Percentiles rank a stretch among this genome's conserved stretches.
These are phyloP conservation scores for Schizophyllum amplum DNA, from an alignment of 1,284 basidiomycete species.

Conservation along the genomic window DNA sequence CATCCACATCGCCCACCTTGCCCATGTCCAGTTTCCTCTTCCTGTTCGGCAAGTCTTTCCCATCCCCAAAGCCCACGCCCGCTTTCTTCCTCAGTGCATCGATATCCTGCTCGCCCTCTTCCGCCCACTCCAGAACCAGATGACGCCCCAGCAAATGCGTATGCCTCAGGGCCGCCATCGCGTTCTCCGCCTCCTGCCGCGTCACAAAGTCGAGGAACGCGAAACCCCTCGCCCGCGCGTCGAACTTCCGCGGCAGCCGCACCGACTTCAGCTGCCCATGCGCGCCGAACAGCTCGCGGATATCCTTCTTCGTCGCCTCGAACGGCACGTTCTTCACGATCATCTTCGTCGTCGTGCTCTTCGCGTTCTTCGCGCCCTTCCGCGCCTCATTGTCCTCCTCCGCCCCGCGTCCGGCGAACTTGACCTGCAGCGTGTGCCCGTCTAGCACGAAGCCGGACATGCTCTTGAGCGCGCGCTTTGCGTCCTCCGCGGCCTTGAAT, in stretches of 20 bases:
- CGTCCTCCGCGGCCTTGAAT: slow-evolving; percentile 71
- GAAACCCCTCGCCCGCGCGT: slow-evolving; percentile 83
- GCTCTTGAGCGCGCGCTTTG: slow-evolving; percentile 69
- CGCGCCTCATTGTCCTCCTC: slow-evolving; percentile 49
- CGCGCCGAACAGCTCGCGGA: slow-evolving; percentile 79
- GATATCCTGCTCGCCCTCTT: slow-evolving; percentile 69
- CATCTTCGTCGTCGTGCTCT: slow-evolving; percentile 76
- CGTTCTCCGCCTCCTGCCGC: slow-evolving; percentile 80
- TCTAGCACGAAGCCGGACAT: slow-evolving; percentile 83
- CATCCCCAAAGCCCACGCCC: slow-evolving; percentile 63
- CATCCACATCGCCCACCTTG: background rate
- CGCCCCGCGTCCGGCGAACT: slow-evolving; percentile 81
- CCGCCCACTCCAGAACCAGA: slow-evolving; percentile 91
- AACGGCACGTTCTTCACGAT: slow-evolving; percentile 98
- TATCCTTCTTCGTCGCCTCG: slow-evolving; percentile 90
- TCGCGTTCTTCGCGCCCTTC: slow-evolving; percentile 34
- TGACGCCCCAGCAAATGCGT: slow-evolving; percentile 95
- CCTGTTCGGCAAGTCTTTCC: slow-evolving; percentile 57
- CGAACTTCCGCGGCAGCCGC: slow-evolving; percentile 82
- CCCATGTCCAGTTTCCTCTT: slow-evolving; percentile 54
- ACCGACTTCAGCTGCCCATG: slow-evolving; percentile 92
- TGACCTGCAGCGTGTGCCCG: slow-evolving; percentile 79
- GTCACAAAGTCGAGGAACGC: slow-evolving; percentile 93
- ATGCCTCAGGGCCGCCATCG: slow-evolving; percentile 78
- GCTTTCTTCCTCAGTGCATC: slow-evolving; percentile 74